Evolutionary conservation across 352 stramenopile genomes (phyloP), one percentile per base, ranked within the genome.

Genomic region (Phytophthora nicotianae): DNA sequence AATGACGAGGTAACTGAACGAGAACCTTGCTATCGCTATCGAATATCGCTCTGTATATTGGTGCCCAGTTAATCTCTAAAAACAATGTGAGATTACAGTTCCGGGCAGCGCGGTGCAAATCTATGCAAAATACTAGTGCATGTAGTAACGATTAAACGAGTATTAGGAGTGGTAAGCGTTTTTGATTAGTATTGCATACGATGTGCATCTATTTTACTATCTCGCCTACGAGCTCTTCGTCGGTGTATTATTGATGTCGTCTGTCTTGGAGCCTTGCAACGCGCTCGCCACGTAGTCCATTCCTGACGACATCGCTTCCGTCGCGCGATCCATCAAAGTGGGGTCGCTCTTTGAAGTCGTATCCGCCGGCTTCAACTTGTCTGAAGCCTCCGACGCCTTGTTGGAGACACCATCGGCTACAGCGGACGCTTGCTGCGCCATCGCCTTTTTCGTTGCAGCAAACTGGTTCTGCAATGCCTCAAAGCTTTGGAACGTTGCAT

Each of bases 401-500:
- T 58, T 54, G 10, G 48, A 55, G 10, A 64, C 7, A 20, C 27
- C 29, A 5, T 54, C 27, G 5, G 38, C 24, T 19, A 19, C 48
- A 6, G 48, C 14, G 3, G 62, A 63, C 2, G 62, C 63, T 6
- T 77, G 59, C 1, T 76, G 63, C 10, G 43, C 48, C 29, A 70
- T 47, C 6, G 69, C 49, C 50, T 68, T 67, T 35, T 74, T 47
- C 4, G 33, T 62, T 3, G 62, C 47, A 10, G 27, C 17, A 23
- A 81, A 55, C 54, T 79, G 66, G n/a, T 66, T 62, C 66, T 79
- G 72, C 23, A 81, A 52, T 20, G 66, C 33, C 32, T 78, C 75
- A 27, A 75, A 80, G 51, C 75, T 70, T 17, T 63, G 50, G 52
- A 77, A 68, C 16, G 72, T 76, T 24, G 66, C 58, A 8, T 81